Base-by-base conservation (phyloP, 164 flowering plant species). In the Magnolia sinica region DNA sequence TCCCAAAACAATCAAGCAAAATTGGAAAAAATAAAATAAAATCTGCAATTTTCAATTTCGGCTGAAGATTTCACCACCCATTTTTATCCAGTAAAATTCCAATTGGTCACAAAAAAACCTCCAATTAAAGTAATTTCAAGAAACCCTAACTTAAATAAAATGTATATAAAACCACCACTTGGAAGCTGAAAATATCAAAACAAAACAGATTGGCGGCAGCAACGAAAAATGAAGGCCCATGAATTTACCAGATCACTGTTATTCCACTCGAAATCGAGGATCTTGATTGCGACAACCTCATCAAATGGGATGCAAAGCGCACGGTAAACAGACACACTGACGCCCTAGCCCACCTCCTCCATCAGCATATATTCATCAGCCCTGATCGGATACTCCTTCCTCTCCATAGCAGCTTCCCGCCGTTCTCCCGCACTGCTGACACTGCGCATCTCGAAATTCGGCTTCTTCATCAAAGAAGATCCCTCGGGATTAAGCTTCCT, bases 331-430 rank as follows among this genome's bases (percentile, higher is more conserved):
- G 89, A 76, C 19, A 96, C 98, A 76, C 94, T 91, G 0, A 84
- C 91, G 10, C 99, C 98, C 14, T 88, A 87, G 31, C 99, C 99
- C 0, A 95, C 76, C 83, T 89, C 99, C 78, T 95, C 99, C 23
- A 77, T 86, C 64, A 95, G 83, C 8, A 72, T 76, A 73, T 95
- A 95, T 75, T 78, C 76, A 81, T 91, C 90, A 1, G 88, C 79
- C 8, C 91, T 88, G 14, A 91, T 90, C n/a, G 99, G 98, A 76
- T 88, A 95, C 83, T 89, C 91, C 84, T 79, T 90, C 90, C 84
- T 89, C 85, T 91, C 97, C 89, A 80, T 22, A 11, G 61, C 9
- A 37, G 59, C 7, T 9, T 37, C 67, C 51, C 10, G 13, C 18
- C 23, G 23, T 19, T 67, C 77, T 1, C 52, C 24, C 1, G 27